A percentile compares a stretch with the other conserved stretches of the same genome.
These are phyloP conservation scores for Talaromyces amestolkiae DNA, from an alignment of 2,329 filamentous ascomycete species.

Conservation along the genomic window DNA sequence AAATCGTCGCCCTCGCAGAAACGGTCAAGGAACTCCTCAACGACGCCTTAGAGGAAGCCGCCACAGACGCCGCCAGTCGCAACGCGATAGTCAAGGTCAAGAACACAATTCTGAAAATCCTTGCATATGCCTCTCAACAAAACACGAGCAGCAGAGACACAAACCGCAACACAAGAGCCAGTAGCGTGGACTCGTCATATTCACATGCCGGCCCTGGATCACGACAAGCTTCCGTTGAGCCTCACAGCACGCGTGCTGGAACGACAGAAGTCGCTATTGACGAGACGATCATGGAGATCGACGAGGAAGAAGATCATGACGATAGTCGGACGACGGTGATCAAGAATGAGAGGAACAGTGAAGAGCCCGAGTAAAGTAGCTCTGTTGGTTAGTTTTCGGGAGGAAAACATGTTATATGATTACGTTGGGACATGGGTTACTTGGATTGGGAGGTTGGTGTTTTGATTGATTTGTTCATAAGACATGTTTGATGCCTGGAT, in stretches of 20 bases:
- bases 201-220: conserved; percentile 13
- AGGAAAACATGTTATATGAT: not conserved
- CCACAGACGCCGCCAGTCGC: conserved; percentile 42
- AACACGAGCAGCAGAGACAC: conserved; percentile 39
- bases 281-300: conserved; percentile 20
- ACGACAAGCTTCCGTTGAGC: conserved; percentile 17
- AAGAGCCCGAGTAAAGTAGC: conserved; percentile 12
- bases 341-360: conserved; percentile 20
- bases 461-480: not conserved
- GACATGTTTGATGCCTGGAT: not conserved
- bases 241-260: conserved; percentile 4
- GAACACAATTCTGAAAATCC: conserved; percentile 42
- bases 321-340: conserved; percentile 19
- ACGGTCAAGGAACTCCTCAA: conserved; percentile 57
- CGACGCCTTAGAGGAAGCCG: conserved; percentile 53
- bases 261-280: conserved; percentile 14
- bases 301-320: conserved; percentile 20
- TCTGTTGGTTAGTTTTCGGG: not conserved
- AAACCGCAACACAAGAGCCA: conserved; percentile 29
- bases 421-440: not conserved
- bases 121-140: conserved; percentile 41
- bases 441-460: not conserved
- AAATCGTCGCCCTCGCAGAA: conserved; percentile 48
- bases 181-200: conserved; percentile 16
- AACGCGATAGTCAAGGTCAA: conserved; percentile 49